Conservation (phyloP, 352 stramenopile genomes). For the Globisporangium solare region DNA sequence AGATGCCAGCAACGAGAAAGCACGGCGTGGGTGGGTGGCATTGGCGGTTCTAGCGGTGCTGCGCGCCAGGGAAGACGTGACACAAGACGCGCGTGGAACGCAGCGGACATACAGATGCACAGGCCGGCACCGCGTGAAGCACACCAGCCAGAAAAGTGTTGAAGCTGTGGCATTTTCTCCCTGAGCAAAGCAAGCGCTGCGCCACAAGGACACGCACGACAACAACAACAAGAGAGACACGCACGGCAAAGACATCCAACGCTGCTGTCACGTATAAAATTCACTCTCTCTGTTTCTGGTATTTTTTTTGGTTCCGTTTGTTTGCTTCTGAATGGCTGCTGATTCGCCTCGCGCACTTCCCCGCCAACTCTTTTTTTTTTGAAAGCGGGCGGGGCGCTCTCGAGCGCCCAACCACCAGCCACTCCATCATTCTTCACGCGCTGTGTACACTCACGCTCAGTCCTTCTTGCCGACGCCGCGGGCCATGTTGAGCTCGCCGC, state of each 20-base stretch:
- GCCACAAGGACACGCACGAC: not conserved
- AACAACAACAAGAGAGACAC: not conserved
- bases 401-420: too few species aligned
- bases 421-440: not conserved
- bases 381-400: too few species aligned
- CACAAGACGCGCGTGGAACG: too few species aligned
- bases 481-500: conserved; percentile 69
- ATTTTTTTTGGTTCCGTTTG: conserved; percentile 1
- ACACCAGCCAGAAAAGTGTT: not conserved
- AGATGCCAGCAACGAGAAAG: conserved; percentile 13
- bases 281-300: not conserved
- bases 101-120: too few species aligned
- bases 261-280: not conserved
- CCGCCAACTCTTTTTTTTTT: not conserved
- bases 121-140: not conserved
- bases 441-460: conserved; percentile 22
- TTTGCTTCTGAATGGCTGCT: not conserved
- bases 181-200: not conserved
- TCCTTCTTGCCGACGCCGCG: conserved; percentile 67
- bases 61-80: too few species aligned
- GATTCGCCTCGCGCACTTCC: not conserved
- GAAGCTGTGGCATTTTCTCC: too few species aligned
- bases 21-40: not conserved
- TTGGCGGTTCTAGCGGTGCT: not conserved
- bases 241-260: not conserved